Percentiles rank a stretch among this genome's conserved stretches.
These are phyloP conservation scores for Ogataea angusta DNA, from an alignment of 805 yeast species.

Conservation along the genomic window DNA sequence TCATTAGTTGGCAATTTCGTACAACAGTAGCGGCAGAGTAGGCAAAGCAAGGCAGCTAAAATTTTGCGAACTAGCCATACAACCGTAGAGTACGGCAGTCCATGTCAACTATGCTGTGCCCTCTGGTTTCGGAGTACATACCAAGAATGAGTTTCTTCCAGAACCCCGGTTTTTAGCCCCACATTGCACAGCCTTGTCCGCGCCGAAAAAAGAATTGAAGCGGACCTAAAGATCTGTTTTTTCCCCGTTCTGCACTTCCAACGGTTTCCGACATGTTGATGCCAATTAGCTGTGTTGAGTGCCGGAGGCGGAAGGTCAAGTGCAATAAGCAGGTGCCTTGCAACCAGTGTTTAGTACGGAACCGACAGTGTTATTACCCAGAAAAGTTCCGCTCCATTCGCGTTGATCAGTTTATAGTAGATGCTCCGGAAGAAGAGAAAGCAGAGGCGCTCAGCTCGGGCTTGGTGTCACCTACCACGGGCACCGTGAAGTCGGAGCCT, in stretches of 20 bases:
- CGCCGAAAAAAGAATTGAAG: background rate
- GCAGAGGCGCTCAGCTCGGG: background rate
- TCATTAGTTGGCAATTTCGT: background rate
- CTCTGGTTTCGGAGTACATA: no score
- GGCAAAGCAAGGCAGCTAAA: no score
- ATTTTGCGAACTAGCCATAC: no score
- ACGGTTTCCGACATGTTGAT: constrained; percentile 21
- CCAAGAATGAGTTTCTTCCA: background rate
- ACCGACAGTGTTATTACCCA: constrained; percentile 43
- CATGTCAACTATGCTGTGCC: no score
- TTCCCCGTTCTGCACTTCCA: background rate
- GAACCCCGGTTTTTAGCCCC: constrained; percentile 7
- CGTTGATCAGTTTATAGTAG: constrained; percentile 23
- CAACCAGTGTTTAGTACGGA: constrained; percentile 40
- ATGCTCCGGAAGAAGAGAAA: constrained; percentile 1
- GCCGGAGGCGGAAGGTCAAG: constrained; percentile 35
- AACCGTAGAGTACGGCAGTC: no score
- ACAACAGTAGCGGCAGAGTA: no score
- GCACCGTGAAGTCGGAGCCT: background rate
- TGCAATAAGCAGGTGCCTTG: constrained; percentile 41
- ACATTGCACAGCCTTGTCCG: constrained; percentile 8
- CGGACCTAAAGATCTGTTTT: constrained; percentile 1
- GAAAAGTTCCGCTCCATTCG: constrained; percentile 44
- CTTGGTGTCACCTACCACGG: background rate
- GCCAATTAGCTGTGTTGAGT: constrained; percentile 34